phyloP scores from a whole-genome alignment of 1,284 basidiomycete genomes.

The Ustilago trichophora region DNA sequence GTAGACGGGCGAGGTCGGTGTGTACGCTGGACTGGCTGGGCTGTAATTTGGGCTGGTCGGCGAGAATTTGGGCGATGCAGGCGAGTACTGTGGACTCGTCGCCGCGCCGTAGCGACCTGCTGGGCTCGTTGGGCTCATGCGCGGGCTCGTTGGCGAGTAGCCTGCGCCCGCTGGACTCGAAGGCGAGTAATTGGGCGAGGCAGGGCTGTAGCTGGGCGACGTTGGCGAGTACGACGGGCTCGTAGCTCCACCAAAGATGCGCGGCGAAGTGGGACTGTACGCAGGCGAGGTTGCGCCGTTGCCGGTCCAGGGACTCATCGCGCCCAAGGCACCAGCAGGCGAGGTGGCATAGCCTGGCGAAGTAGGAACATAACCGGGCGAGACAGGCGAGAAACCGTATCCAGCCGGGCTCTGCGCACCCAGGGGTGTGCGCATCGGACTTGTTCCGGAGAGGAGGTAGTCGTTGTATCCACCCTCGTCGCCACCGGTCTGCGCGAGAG shows the following conservation, averaged over 20 bases:
- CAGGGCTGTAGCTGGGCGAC: conserved; percentile 66
- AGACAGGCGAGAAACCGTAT: conserved; percentile 63
- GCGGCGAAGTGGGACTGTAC: conserved; percentile 71
- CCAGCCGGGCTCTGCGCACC: conserved; percentile 61
- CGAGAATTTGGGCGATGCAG: conserved; percentile 53
- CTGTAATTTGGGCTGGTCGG: conserved; percentile 60
- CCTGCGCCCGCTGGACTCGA: conserved; percentile 55
- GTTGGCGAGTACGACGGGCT: conserved; percentile 69
- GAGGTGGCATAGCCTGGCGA: conserved; percentile 62
- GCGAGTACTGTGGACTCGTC: conserved; percentile 69
- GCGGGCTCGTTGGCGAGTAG: conserved; percentile 62
- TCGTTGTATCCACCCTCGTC: conserved; percentile 78
- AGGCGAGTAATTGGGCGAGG: conserved; percentile 58
- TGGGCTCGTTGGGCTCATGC: conserved; percentile 59
- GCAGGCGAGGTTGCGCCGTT: conserved; percentile 70
- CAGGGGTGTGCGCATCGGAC: conserved; percentile 71
- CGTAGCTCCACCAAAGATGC: conserved; percentile 77
- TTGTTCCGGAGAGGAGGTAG: conserved; percentile 78
- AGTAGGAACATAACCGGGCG: conserved; percentile 61
- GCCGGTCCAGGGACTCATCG: conserved; percentile 67
- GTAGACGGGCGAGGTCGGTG: conserved; percentile 63
- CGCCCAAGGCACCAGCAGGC: conserved; percentile 73
- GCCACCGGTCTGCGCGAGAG: conserved; percentile 85
- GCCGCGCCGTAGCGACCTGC: conserved; percentile 68
- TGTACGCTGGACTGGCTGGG: conserved; percentile 69